Percentiles rank a stretch among this genome's conserved stretches.
Conservation (phyloP, 306 rosid genomes). For the Dalbergia cochinchinensis region DNA sequence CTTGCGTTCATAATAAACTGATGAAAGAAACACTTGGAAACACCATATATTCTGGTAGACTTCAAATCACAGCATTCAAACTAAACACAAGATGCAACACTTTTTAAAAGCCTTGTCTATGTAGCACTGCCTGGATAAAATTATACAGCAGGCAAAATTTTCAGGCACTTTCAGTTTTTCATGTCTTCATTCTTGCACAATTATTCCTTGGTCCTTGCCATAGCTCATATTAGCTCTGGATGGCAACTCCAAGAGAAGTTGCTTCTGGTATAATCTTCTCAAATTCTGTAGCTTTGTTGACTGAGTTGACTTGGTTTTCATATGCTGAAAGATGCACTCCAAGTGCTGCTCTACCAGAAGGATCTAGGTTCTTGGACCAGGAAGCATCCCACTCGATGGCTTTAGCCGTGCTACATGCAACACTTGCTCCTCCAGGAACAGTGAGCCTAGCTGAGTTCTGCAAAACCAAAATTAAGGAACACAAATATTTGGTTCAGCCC, state of each 20-base stretch:
- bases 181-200: conserved; percentile 40
- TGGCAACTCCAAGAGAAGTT: conserved; percentile 63
- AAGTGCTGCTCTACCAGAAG: conserved; percentile 93
- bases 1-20: conserved; percentile 8
- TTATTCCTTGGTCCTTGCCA: conserved; percentile 26
- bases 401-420: conserved; percentile 96
- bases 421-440: conserved; percentile 94
- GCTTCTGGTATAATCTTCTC: conserved; percentile 70
- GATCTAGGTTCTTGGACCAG: conserved; percentile 90
- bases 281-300: conserved; percentile 41
- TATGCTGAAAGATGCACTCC: conserved; percentile 87
- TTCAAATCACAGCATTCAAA: conserved; percentile 33
- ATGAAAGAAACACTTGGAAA: conserved; percentile 23
- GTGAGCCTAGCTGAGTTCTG: conserved; percentile 89
- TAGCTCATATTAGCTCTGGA: conserved; percentile 56
- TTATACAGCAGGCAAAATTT: conserved; percentile 36
- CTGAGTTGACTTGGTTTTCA: conserved; percentile 49
- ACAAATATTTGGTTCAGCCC: conserved; percentile 8
- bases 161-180: conserved; percentile 20
- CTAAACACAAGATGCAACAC: conserved; percentile 36
- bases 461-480: conserved; percentile 26
- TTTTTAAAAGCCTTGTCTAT: conserved; percentile 37
- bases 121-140: conserved; percentile 41
- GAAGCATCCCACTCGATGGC: conserved; percentile 94
- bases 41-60: conserved; percentile 30